Evolutionary conservation across 2,329 filamentous ascomycete genomes (phyloP), one percentile per base, ranked within the genome.

Genomic region (Penicillium janthinellum): DNA sequence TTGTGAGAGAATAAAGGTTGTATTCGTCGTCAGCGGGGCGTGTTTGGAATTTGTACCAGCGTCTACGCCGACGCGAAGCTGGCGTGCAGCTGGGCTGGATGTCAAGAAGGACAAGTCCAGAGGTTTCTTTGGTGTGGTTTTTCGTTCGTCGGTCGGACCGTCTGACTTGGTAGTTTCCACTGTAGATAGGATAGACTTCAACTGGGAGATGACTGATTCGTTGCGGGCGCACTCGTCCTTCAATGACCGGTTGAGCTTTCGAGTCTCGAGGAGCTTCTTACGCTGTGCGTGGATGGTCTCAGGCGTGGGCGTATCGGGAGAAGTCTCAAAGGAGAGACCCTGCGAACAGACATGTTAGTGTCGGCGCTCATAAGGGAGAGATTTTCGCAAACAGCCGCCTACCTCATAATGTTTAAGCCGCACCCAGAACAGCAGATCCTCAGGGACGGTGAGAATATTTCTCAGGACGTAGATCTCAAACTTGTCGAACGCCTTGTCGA

Each of bases 391-490:
- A 17, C 4, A 14, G 7, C n/a, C 47, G 54, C 73, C 34, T 71
- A 87, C 91, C 74, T 92, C 87, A 78, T 99, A 97, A 81, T 98
- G 94, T 50, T 86, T 85, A 64, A 99, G 80, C 55, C 89, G 83
- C 64, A 98, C 88, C 86, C 90, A 97, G 59, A 86, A 84, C 69
- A 90, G 79, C 49, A 89, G 81, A 62, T 94, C 90, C 31, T 88
- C 86, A 51, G 86, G 86, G 41, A 94, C 86, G 42, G 85, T 88
- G 64, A 95, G 78, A 67, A 93, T 90, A 73, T 97, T 97, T 65
- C 92, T 84, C 81, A 99, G 83, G 54, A 92, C 89, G 79, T 94
- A 97, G 58, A 99, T 90, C 80, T 95, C 91, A 70, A 94, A 89
- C 64, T 90, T 88, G 79, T 95, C 91, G 72, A 94, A 94, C 66